Percentiles rank a stretch among this genome's conserved stretches.
Conservation (phyloP, 192 early-diverging fungal species). For the Globomyces pollinis-pini region DNA sequence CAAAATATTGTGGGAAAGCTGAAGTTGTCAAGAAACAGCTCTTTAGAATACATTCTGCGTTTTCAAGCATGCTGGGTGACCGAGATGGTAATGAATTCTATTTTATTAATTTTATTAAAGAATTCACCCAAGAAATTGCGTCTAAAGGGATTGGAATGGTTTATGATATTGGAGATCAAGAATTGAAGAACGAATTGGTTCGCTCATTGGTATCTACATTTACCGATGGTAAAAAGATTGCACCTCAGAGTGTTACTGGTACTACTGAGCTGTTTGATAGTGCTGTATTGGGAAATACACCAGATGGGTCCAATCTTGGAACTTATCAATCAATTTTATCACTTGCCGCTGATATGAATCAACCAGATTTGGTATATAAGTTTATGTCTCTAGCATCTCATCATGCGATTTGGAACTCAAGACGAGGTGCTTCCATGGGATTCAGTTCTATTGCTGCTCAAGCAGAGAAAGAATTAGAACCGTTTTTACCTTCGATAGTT, state of each 20-base stretch:
- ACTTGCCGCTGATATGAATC: constrained; percentile 88
- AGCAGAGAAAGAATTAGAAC: constrained; percentile 73
- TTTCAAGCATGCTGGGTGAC: constrained; percentile 70
- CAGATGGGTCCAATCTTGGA: constrained; percentile 53
- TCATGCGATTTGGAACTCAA: constrained; percentile 84
- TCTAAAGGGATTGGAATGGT: constrained; percentile 80
- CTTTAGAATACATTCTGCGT: constrained; percentile 59
- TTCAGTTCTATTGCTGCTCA: constrained; percentile 69
- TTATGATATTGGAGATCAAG: constrained; percentile 70
- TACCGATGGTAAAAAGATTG: constrained; percentile 54
- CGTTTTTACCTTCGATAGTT: constrained; percentile 64
- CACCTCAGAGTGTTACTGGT: constrained; percentile 50
- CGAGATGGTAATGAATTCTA: constrained; percentile 55
- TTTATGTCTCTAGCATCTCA: constrained; percentile 91
- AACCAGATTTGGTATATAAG: constrained; percentile 87
- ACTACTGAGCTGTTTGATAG: constrained; percentile 70
- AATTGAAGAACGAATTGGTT: constrained; percentile 60
- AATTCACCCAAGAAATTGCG: constrained; percentile 78
- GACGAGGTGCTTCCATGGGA: constrained; percentile 81
- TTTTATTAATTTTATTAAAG: too few species aligned
- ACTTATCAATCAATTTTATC: constrained; percentile 64
- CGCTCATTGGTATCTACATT: constrained; percentile 67
- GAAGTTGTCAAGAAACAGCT: constrained; percentile 16
- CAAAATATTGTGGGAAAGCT: constrained; percentile 59
- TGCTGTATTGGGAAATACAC: constrained; percentile 60